Conservation (phyloP, 805 yeast genomes). For the Starmerella sirachaensis region DNA sequence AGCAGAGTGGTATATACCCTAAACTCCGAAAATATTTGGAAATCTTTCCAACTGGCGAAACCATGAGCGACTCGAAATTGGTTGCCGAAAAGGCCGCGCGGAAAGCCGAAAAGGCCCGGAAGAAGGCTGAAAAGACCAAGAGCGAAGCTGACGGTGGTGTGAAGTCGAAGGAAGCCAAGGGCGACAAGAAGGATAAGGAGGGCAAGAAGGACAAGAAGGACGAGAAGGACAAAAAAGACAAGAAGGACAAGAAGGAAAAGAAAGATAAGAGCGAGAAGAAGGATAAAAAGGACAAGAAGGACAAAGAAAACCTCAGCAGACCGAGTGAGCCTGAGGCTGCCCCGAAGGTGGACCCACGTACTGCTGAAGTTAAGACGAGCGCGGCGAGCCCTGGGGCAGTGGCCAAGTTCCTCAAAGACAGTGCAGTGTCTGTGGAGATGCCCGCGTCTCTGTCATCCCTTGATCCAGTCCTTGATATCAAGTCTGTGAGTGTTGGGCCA, state of each 20-base stretch:
- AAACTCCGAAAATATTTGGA: too few species aligned
- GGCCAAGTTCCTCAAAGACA: constrained; percentile 49
- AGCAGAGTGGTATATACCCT: too few species aligned
- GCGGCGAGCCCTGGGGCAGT: constrained; percentile 39
- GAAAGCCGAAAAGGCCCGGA: constrained; percentile 23
- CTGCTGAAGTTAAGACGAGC: too few species aligned
- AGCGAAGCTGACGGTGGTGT: constrained; percentile 25
- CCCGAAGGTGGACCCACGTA: background rate
- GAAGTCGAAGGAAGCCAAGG: constrained; percentile 32
- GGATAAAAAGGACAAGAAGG: constrained; percentile 24
- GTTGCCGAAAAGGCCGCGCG: constrained; percentile 20
- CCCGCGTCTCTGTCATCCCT: constrained; percentile 26
- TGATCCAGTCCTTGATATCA: constrained; percentile 61
- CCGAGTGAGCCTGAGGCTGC: background rate
- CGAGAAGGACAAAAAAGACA: constrained; percentile 32
- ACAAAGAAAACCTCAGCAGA: constrained; percentile 32
- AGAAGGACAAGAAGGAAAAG: constrained; percentile 23
- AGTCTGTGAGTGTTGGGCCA: constrained; percentile 44
- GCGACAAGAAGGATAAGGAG: constrained; percentile 28
- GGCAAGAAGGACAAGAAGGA: constrained; percentile 29
- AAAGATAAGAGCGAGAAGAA: constrained; percentile 24
- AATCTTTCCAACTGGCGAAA: too few species aligned
- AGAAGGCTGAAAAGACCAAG: constrained; percentile 23
- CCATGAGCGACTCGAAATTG: too few species aligned
- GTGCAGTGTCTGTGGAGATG: constrained; percentile 74